Conservation (phyloP, 345 rosid species). For the Hypericum perforatum region DNA sequence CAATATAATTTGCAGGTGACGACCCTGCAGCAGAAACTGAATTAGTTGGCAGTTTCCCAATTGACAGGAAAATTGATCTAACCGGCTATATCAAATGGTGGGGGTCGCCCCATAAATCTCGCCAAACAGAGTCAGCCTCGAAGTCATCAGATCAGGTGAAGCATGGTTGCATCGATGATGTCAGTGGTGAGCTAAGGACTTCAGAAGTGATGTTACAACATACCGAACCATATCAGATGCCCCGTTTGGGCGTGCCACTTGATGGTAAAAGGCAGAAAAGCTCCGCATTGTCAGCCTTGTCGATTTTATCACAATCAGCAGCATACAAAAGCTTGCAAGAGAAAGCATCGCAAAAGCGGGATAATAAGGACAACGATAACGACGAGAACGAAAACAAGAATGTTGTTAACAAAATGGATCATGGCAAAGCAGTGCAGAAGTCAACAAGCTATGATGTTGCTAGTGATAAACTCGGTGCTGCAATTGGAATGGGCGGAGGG, state of each 20-base stretch:
- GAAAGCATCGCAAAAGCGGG: constrained; percentile 59
- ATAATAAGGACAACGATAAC: constrained; percentile 35
- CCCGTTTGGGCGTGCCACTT: constrained; percentile 48
- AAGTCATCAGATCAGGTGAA: constrained; percentile 59
- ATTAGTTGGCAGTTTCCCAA: constrained; percentile 56
- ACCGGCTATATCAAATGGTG: constrained; percentile 90
- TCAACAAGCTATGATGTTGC: constrained; percentile 37
- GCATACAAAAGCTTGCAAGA: constrained; percentile 83
- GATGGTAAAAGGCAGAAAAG: constrained; percentile 43
- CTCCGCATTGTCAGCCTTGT: constrained; percentile 52
- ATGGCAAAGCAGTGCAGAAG: constrained; percentile 70
- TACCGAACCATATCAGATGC: constrained; percentile 84
- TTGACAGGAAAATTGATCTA: constrained; percentile 79
- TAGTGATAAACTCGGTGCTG: constrained; percentile 43
- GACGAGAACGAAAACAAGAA: constrained; percentile 78
- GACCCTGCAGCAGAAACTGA: constrained; percentile 67
- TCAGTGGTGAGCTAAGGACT: constrained; percentile 64
- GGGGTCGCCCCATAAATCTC: constrained; percentile 61
- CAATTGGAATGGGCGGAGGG: constrained; percentile 50
- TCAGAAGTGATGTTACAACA: constrained; percentile 53
- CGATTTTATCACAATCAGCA: constrained; percentile 70
- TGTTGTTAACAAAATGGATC: constrained; percentile 55
- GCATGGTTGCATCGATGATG: constrained; percentile 45
- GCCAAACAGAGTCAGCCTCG: constrained; percentile 52
- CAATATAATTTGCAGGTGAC: constrained; percentile 47